Base-by-base conservation (phyloP, 148 eudicot genomes). In the Camellia granthamiana region DNA sequence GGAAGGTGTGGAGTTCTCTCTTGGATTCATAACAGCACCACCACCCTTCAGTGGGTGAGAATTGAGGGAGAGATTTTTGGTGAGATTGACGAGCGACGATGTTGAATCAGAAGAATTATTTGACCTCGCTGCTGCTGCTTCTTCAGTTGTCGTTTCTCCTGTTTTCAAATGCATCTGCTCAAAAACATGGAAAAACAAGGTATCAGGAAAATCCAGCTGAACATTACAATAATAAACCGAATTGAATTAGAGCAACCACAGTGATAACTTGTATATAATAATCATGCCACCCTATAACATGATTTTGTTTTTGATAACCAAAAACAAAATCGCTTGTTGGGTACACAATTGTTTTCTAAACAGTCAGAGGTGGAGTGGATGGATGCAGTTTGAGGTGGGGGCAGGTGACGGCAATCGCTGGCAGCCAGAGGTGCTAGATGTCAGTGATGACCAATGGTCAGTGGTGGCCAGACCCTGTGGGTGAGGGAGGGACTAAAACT, bases 61-160 rank as follows among this genome's bases (percentile, higher is more conserved):
- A 79, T 79, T 83, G 63, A 94, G 85, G 41, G 96, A 88, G 61
- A 94, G 88, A 77, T 90, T 90, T 47, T 83, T 81, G 63, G 96
- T 90, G 46, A 87, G 89, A 79, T 80, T 76, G 59, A 92, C 79
- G 64, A 94, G 85, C 23, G 91, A 82, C 0, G 88, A 72, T 19
- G 84, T 77, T 3, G 87, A 46, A 70, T 86, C 86, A 3, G 87
- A n/a, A n/a, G 78, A 41, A 56, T 10, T 81, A 43, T 74, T 80
- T 55, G 84, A 8, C 51, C 56, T 76, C 30, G 76, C 74, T 63
- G 79, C 44, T 69, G 76, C 71, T 63, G 79, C 44, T 73, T 80
- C 90, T 80, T 71, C 87, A n/a, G 49, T 49, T 58, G 38, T 67
- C 67, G 60, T 82, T 71, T 82, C 80, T 51, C 83, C 84, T 47